These are phyloP conservation scores for Phlebopus sp. DNA, from an alignment of 1,284 basidiomycete genomes.

Conservation along the genomic window DNA sequence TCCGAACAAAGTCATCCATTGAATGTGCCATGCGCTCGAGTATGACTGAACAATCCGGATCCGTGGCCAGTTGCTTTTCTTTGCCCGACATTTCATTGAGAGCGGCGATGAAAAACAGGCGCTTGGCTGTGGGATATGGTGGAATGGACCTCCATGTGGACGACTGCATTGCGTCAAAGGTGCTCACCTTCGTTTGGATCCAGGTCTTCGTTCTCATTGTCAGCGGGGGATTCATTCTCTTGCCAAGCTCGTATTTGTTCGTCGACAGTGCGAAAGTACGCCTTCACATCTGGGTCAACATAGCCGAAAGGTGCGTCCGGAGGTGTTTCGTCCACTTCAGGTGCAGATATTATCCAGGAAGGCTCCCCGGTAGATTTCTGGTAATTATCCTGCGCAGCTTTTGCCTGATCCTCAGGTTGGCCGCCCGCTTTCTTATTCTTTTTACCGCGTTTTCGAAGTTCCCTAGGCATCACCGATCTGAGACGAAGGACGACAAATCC, in stretches of 20 bases:
- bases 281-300: constrained; percentile 85
- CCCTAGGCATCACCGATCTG: constrained; percentile 56
- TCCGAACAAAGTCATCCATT: constrained; percentile 90
- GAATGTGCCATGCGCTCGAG: constrained; percentile 86
- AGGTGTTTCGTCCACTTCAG: constrained; percentile 40
- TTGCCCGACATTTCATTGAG: constrained; percentile 81
- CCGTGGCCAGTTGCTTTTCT: constrained; percentile 86
- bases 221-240: constrained; percentile 37
- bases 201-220: constrained; percentile 45
- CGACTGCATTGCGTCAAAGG: background rate
- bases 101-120: constrained; percentile 82
- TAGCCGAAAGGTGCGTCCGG: constrained; percentile 83
- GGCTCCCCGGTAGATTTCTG: constrained; percentile 36
- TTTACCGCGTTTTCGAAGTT: constrained; percentile 75
- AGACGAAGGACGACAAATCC: background rate
- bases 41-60: constrained; percentile 86
- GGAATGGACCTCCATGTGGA: constrained; percentile 5
- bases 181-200: constrained; percentile 76
- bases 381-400: constrained; percentile 16
- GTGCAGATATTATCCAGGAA: constrained; percentile 63
- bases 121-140: constrained; percentile 55
- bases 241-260: constrained; percentile 86
- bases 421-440: constrained; percentile 59
- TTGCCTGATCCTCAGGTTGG: constrained; percentile 23
- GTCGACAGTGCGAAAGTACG: constrained; percentile 87